Evolutionary conservation across 805 yeast species (phyloP).

Genomic region (Lachancea thermotolerans): DNA sequence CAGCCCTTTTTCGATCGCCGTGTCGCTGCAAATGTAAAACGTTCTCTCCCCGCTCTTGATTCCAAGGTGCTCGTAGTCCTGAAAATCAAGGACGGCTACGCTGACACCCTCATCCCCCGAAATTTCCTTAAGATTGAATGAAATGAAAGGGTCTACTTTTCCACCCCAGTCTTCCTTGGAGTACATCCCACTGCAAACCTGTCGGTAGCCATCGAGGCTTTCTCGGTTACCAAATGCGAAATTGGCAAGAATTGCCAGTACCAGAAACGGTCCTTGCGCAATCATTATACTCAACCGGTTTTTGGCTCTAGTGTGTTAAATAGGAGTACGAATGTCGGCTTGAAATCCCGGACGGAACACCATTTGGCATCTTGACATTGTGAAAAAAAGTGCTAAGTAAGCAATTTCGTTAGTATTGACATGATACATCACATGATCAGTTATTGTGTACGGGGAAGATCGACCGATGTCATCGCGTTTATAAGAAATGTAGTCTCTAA

Average conservation of each 20-base stretch:
- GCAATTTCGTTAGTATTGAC: too few relatives aligned
- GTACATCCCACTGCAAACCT: constrained; percentile 87
- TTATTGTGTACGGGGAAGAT: too few relatives aligned
- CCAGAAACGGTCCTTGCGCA: constrained; percentile 5
- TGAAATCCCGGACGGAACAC: background rate
- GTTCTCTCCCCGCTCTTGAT: constrained; percentile 37
- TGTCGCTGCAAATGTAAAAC: constrained; percentile 70
- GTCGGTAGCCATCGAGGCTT: constrained; percentile 45
- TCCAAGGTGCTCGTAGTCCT: constrained; percentile 69
- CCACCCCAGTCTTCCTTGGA: constrained; percentile 87
- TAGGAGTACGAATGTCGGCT: background rate
- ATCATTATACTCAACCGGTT: background rate
- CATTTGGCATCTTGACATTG: background rate
- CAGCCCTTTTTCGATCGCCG: constrained; percentile 46
- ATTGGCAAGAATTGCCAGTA: constrained; percentile 5
- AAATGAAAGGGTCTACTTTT: constrained; percentile 52
- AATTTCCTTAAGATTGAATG: constrained; percentile 37
- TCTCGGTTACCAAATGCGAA: constrained; percentile 36
- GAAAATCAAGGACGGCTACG: constrained; percentile 75
- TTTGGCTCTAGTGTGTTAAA: background rate
- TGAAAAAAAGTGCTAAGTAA: too few relatives aligned
- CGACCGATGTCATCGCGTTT: too few relatives aligned
- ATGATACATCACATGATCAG: too few relatives aligned
- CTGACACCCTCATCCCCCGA: constrained; percentile 41
- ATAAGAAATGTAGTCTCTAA: too few relatives aligned